Evolutionary conservation across 331 rosid genomes (phyloP).

Genomic region (Pyracantha coccinea): DNA sequence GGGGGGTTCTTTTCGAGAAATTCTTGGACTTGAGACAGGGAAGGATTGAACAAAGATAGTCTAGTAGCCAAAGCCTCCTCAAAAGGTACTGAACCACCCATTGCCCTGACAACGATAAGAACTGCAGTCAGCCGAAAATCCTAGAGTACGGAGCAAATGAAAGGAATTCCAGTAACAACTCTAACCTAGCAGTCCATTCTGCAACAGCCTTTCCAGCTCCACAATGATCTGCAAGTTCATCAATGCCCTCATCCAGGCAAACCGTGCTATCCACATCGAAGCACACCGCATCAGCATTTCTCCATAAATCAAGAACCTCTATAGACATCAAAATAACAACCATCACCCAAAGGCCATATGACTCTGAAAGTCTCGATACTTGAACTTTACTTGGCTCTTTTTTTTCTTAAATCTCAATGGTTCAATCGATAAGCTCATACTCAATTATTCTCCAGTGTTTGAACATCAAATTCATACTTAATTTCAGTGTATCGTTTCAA

Average conservation of each 20-base stretch:
- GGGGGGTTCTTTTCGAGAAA: conserved; percentile 70
- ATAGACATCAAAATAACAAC: conserved; percentile 11
- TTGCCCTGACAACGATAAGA: conserved; percentile 49
- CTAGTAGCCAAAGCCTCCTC: conserved; percentile 94
- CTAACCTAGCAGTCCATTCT: conserved; percentile 91
- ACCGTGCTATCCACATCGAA: conserved; percentile 94
- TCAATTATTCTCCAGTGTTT: not conserved
- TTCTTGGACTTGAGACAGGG: conserved; percentile 66
- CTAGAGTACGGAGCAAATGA: not conserved
- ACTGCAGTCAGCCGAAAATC: conserved; percentile 12
- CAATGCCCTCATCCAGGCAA: conserved; percentile 90
- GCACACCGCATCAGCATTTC: conserved; percentile 79
- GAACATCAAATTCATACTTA: not conserved
- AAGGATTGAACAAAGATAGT: conserved; percentile 72
- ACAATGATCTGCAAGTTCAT: conserved; percentile 89
- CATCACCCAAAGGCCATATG: conserved; percentile 11
- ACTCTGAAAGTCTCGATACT: not conserved
- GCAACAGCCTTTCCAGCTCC: conserved; percentile 99
- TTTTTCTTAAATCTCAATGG: not conserved
- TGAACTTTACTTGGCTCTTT: not conserved
- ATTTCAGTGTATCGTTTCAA: no score
- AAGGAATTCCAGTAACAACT: not conserved
- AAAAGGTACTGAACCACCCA: conserved; percentile 91
- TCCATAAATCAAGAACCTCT: conserved; percentile 78
- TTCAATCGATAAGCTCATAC: not conserved